These are phyloP conservation scores for Lizonia empirigonia DNA, from an alignment of 2,329 filamentous ascomycete genomes.

Conservation along the genomic window DNA sequence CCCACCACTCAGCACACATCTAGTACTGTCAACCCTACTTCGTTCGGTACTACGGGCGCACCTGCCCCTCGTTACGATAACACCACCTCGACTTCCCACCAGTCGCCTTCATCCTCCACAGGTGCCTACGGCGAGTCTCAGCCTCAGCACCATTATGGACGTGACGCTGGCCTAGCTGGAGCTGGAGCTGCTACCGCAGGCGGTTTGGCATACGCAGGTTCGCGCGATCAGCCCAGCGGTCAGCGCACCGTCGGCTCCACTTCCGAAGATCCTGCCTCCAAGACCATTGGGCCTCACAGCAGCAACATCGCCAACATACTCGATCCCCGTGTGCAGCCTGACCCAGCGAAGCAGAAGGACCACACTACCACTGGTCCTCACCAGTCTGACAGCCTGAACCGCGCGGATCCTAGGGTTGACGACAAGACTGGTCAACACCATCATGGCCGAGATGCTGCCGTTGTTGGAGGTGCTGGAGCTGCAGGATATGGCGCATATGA, in stretches of 20 bases:
- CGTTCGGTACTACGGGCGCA: background rate
- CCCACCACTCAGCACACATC: slow-evolving; percentile 12
- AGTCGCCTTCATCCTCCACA: background rate
- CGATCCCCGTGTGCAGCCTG: slow-evolving; percentile 40
- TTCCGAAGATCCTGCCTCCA: slow-evolving; percentile 31
- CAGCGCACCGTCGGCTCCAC: slow-evolving; percentile 30
- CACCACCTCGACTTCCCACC: background rate
- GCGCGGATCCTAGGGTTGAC: slow-evolving; percentile 34
- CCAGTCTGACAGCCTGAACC: slow-evolving; percentile 34
- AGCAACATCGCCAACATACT: slow-evolving; percentile 42
- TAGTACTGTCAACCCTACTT: slow-evolving; percentile 4
- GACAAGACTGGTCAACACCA: slow-evolving; percentile 29
- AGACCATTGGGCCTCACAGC: slow-evolving; percentile 38
- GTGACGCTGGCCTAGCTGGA: slow-evolving; percentile 28
- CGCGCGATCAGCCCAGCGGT: slow-evolving; percentile 23
- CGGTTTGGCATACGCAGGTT: slow-evolving; percentile 21
- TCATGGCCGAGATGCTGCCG: slow-evolving; percentile 33
- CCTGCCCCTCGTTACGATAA: background rate
- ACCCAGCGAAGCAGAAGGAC: slow-evolving; percentile 37
- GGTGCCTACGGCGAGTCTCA: background rate
- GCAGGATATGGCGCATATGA: slow-evolving; percentile 45
- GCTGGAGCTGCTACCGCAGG: slow-evolving; percentile 12
- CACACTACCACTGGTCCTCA: slow-evolving; percentile 36
- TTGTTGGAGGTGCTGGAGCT: slow-evolving; percentile 40
- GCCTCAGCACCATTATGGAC: slow-evolving; percentile 23